phyloP scores from a whole-genome alignment of 768 basidiomycete species.

The Calocera viscosa region DNA sequence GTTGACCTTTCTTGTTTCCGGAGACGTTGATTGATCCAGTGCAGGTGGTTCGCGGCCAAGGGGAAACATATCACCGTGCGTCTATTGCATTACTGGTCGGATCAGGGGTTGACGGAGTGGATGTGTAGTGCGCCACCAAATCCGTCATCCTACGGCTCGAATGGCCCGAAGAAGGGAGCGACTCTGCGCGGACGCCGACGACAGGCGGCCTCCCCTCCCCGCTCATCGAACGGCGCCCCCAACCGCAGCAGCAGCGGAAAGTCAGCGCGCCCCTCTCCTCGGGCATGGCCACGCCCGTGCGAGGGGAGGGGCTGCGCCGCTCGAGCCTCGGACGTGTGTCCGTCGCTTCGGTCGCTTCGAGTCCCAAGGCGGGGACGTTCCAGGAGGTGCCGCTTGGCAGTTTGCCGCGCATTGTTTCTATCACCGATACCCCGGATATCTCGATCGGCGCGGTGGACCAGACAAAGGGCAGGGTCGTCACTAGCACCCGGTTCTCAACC shows the following conservation, averaged over 20 bases:
- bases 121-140: conserved; percentile 67
- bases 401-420: conserved; percentile 68
- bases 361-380: conserved; percentile 24
- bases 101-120: background rate
- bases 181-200: conserved; percentile 10
- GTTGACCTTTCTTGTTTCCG: conserved; percentile 21
- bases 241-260: background rate
- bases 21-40: conserved; percentile 12
- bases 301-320: conserved; percentile 20
- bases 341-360: conserved; percentile 19
- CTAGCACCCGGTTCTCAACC: conserved; percentile 77
- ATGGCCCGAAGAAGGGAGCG: conserved; percentile 56
- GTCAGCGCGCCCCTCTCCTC: conserved; percentile 12
- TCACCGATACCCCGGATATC: conserved; percentile 79
- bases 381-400: conserved; percentile 61
- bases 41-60: conserved; percentile 79
- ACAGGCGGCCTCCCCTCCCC: conserved; percentile 10
- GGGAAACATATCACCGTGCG: conserved; percentile 80
- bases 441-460: conserved; percentile 84
- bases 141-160: conserved; percentile 73
- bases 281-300: conserved; percentile 15
- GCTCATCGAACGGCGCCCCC: background rate
- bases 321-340: conserved; percentile 29
- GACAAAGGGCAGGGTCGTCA: conserved; percentile 68
- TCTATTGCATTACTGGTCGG: conserved; percentile 10